Base-by-base conservation (phyloP, 2,329 filamentous ascomycete species). In the Fusarium sambucinum region DNA sequence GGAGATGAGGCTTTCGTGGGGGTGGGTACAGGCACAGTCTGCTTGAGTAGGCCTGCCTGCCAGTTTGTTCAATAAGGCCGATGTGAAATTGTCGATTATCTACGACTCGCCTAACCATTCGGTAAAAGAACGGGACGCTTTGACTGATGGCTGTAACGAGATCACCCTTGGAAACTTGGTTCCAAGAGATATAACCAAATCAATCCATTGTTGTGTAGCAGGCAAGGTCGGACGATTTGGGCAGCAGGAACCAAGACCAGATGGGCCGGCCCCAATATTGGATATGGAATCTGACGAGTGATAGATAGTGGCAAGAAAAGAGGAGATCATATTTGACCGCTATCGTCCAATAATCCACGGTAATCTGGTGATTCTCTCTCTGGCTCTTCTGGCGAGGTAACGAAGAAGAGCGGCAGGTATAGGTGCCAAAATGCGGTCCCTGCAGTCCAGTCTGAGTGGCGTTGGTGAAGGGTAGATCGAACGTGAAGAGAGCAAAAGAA, bases 141-240 rank as follows among this genome's bases (percentile, higher is more conserved):
- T 60, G 67, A 45, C 51, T 45, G 53, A 40, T 47, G n/a, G 21
- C 19, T 45, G 42, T 41, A 51, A 52, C 59, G 42, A 54, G 58
- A 41, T 47, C 37, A 64, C 21, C 55, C 68, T 51, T 45, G 63
- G 29, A 53, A 4, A 37, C 46, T 48, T 45, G 55, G 37, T 56
- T 59, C 48, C 38, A 64, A 53, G 64, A 57, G 55, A 38, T 61
- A 55, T 40, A 46, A 59, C 45, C 46, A 46, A 46, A 59, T 48
- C 46, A 46, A 59, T 48, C 48, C 48, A 68, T 64, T 53, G 41
- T 51, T 41, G 55, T 32, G 51, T 45, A 57, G 60, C 48, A 51
- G 55, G 51, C 38, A 56, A 37, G 41, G 59, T 69, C 71, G 62
- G 64, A 65, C 55, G 60, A 65, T 44, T 58, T 46, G 57, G 23